Base-by-base conservation (phyloP, 371 early-diverging fungal species). In the Mortierella sp. region DNA sequence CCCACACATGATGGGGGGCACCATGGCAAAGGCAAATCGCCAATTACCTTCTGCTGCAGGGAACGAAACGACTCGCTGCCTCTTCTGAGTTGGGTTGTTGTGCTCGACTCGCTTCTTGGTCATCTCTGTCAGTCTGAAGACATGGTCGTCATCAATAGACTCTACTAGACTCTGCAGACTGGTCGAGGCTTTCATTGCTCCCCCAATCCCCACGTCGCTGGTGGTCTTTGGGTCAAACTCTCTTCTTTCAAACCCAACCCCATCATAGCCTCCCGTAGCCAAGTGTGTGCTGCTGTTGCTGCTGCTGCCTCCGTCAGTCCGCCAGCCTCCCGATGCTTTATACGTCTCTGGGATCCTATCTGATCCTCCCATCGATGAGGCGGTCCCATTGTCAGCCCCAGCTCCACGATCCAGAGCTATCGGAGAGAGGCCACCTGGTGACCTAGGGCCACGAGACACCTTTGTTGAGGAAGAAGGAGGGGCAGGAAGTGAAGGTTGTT, bases 71-170 rank as follows among this genome's bases (percentile, higher is more conserved):
- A 76, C 65, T 10, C 76, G 68, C 37, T 57, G 63, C 16, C 65
- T 56, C 43, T 76, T 76, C 58, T 76, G 76, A 39, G 57, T 50
- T 21, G 68, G 76, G 34, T 76, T 76, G 44, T 54, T 68, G 40
- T 76, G 69, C 51, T 76, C 76, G 41, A 76, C 76, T 41, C 67
- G 50, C 51, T 68, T 76, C 37, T 76, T 76, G 44, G 76, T 76
- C 64, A 76, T 63, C 48, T 76, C 76, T 56, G 76, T 76, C 8
- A 76, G 62, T 25, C 60, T 67, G 45, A 68, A 60, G 60, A 76
- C 76, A 60, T 76, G 49, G 34, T 76, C 69, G 19, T 76, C 76
- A 22, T 68, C 69, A n/a, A 76, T 76, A n/a, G 76, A 61, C 50
- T 76, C 76, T 24, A 76, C 76, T 13, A 68, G 51, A 41, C 76